Evolutionary conservation across 2,329 filamentous ascomycete species (phyloP).

Genomic region (Xylariomycetidae sp.): DNA sequence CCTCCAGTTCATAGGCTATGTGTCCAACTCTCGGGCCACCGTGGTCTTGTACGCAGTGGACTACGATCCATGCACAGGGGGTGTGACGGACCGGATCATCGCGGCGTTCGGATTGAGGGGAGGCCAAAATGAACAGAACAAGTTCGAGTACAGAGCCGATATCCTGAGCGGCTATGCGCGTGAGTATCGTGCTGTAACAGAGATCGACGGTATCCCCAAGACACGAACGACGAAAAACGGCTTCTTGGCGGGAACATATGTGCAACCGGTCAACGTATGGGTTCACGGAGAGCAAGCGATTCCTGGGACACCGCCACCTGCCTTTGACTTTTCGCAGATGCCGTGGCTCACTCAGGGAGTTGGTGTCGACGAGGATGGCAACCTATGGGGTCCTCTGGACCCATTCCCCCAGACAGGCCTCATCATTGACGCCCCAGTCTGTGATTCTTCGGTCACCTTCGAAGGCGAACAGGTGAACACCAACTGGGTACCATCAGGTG

Average conservation of each 20-base stretch:
- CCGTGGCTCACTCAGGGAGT: conserved; percentile 30
- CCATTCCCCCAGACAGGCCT: conserved; percentile 34
- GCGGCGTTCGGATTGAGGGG: conserved; percentile 26
- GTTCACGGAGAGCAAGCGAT: conserved; percentile 32
- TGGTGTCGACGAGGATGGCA: conserved; percentile 28
- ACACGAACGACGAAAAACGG: conserved; percentile 30
- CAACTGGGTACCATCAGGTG: conserved; percentile 16
- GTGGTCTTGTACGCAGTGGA: conserved; percentile 32
- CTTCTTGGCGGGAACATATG: conserved; percentile 29
- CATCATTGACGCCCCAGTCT: conserved; percentile 20
- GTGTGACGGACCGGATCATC: conserved; percentile 28
- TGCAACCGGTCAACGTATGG: conserved; percentile 32
- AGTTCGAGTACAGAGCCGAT: conserved; percentile 31
- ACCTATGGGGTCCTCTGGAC: conserved; percentile 32
- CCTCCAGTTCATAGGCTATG: conserved; percentile 27
- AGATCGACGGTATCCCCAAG: conserved; percentile 27
- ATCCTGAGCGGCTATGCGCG: conserved; percentile 28
- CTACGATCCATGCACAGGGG: conserved; percentile 32
- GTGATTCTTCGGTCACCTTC: conserved; percentile 8
- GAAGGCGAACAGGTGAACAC: conserved; percentile 10
- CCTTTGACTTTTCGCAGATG: conserved; percentile 32
- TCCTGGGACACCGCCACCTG: conserved; percentile 28
- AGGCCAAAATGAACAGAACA: conserved; percentile 30
- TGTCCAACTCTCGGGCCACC: conserved; percentile 28
- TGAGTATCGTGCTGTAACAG: conserved; percentile 30